Conservation (phyloP, 2,329 filamentous ascomycete genomes). For the Pseudogymnoascus sp. region DNA sequence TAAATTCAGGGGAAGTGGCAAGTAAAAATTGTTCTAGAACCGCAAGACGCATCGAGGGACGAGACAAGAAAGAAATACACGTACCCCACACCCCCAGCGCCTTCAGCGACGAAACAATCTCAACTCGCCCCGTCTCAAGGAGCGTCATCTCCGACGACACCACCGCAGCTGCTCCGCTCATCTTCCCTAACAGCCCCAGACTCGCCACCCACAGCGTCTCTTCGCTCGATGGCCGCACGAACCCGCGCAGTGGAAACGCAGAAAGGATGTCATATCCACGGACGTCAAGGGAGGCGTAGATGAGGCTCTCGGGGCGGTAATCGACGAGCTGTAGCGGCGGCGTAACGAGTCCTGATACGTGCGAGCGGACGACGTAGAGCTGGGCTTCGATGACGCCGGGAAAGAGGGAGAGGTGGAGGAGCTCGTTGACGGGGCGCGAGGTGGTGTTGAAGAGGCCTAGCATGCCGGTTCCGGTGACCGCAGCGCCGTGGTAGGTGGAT, state of each 20-base stretch:
- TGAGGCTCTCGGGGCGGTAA: slow-evolving; percentile 36
- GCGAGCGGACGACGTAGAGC: slow-evolving; percentile 65
- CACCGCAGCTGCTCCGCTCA: slow-evolving; percentile 79
- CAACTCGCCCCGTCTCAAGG: slow-evolving; percentile 50
- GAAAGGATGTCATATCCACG: slow-evolving; percentile 75
- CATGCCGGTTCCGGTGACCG: slow-evolving; percentile 62
- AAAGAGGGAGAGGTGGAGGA: slow-evolving; percentile 64
- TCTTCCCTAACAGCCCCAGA: slow-evolving; percentile 75
- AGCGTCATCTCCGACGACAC: slow-evolving; percentile 51
- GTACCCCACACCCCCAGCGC: slow-evolving; percentile 66
- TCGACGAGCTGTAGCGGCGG: slow-evolving; percentile 38
- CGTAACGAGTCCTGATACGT: slow-evolving; percentile 57
- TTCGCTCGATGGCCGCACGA: slow-evolving; percentile 34
- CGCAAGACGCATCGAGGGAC: background rate
- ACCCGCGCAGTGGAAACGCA: slow-evolving; percentile 56
- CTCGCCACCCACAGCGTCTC: slow-evolving; percentile 50
- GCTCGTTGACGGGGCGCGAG: slow-evolving; percentile 51
- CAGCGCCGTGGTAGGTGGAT: slow-evolving; percentile 63
- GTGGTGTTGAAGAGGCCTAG: slow-evolving; percentile 80
- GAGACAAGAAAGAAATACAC: slow-evolving; percentile 18
- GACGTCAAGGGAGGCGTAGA: slow-evolving; percentile 54
- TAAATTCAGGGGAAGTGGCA: background rate
- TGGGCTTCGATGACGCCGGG: slow-evolving; percentile 53
- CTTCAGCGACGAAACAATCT: slow-evolving; percentile 64
- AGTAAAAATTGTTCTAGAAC: background rate